Conservation (phyloP, 352 stramenopile genomes). For the Globisporangium camurandrum region DNA sequence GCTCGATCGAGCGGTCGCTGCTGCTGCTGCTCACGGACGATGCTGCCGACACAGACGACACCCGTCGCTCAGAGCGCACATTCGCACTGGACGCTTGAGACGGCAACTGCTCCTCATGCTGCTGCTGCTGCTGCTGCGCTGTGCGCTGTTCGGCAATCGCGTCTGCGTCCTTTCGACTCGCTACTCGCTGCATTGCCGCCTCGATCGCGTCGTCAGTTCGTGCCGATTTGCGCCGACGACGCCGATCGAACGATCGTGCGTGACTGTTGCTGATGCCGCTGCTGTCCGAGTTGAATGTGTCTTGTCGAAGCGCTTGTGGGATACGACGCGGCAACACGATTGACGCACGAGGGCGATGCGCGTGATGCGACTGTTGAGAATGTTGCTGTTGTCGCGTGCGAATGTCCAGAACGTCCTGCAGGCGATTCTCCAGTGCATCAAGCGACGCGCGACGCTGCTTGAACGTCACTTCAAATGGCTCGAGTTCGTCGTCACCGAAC, state of each 20-base stretch:
- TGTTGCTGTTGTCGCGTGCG: neutral
- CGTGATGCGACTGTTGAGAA: neutral
- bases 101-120: neutral
- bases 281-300: no score
- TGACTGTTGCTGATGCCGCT: no score
- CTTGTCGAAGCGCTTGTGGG: no score
- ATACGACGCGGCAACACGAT: no score
- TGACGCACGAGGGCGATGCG: no score
- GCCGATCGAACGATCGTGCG: neutral
- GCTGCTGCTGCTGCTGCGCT: neutral
- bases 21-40: neutral
- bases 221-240: no score
- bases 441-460: slow-evolving; percentile 13
- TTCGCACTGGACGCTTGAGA: neutral
- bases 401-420: slow-evolving; percentile 28
- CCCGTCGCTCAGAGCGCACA: neutral
- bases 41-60: neutral
- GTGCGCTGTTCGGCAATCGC: no score
- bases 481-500: slow-evolving; percentile 2
- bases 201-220: no score
- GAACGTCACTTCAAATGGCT: neutral
- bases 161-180: no score
- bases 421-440: slow-evolving; percentile 18
- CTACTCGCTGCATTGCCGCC: no score
- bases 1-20: neutral